Base-by-base conservation (phyloP, 2,329 filamentous ascomycete species). In the Chaetothyriales sp. region DNA sequence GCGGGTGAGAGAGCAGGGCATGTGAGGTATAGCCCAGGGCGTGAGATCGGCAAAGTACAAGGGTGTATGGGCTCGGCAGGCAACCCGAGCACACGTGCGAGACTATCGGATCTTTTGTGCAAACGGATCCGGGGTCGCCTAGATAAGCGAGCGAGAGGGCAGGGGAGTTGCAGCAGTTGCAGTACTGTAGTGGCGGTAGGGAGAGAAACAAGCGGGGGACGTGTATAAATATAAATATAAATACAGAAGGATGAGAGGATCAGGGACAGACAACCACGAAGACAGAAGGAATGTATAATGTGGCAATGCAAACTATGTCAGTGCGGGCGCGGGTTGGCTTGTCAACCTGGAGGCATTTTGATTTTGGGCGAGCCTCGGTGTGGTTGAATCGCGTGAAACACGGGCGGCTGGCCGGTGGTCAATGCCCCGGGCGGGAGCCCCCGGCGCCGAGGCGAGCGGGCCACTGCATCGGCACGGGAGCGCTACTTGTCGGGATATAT, bases 1-100 rank as follows among this genome's bases (percentile, higher is more conserved):
- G 22, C 22, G 22, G 22, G 3, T 25, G 22, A 25, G 22, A 6
- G 22, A 25, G 22, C 22, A 25, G 22, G 22, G 22, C 22, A 3
- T 25, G 22, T 33, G 4, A 33, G 29, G 29, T 33, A 33, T 33
- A 33, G 29, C 28, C 28, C 9, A 29, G 29, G 9, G 9, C 8
- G 29, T 13, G 29, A 5, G 9, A 10, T 10, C 29, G 8, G 33
- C 13, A 15, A 13, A 15, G 10, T 33, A 13, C 7, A 4, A 33
- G 29, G 29, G 29, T 5, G 18, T 5, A 49, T 51, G 19, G 54
- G 51, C n/a, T 58, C 56, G 52, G 51, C 48, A 18, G 56, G 53
- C 47, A 54, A 54, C 20, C 50, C 47, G 18, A 50, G 47, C 19
- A 58, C 28, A 33, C 29, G 29, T 13, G 8, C 15, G 4, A 40